Evolutionary conservation across 2,329 filamentous ascomycete species (phyloP).

Genomic region (Leptographium procerum): DNA sequence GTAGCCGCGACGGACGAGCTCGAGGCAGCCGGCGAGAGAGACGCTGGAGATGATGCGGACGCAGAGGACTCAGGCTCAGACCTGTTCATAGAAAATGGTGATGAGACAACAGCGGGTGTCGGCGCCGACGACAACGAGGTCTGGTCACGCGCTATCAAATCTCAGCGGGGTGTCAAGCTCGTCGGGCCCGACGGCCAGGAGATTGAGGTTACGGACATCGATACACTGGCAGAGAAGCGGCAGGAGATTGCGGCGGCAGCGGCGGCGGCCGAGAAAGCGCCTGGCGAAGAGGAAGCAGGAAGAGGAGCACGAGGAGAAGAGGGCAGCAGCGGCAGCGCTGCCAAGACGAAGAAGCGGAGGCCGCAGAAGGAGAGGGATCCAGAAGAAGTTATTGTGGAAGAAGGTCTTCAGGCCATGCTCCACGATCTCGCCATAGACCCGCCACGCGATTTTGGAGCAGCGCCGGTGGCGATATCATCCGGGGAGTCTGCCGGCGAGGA

Average conservation of each 20-base stretch:
- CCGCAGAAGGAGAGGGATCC: constrained; percentile 18
- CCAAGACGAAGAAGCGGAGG: constrained; percentile 9
- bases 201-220: constrained; percentile 26
- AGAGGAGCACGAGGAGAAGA: no score
- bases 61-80: constrained; percentile 18
- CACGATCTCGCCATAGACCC: constrained; percentile 27
- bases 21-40: constrained; percentile 29
- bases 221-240: constrained; percentile 20
- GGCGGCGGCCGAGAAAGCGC: constrained; percentile 8
- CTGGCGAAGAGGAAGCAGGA: neutral
- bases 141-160: constrained; percentile 30
- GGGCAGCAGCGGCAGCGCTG: neutral
- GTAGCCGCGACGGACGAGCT: constrained; percentile 47
- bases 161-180: constrained; percentile 22
- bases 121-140: constrained; percentile 25
- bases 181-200: constrained; percentile 32
- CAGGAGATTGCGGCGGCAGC: constrained; percentile 7
- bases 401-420: constrained; percentile 30
- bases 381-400: constrained; percentile 27
- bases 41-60: constrained; percentile 16
- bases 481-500: constrained; percentile 17
- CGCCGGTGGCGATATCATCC: neutral
- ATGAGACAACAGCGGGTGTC: neutral
- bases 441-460: neutral
- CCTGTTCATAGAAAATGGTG: constrained; percentile 13